These are phyloP conservation scores for Hyaloperonospora arabidopsidis DNA, from an alignment of 352 stramenopile genomes.

Conservation along the genomic window DNA sequence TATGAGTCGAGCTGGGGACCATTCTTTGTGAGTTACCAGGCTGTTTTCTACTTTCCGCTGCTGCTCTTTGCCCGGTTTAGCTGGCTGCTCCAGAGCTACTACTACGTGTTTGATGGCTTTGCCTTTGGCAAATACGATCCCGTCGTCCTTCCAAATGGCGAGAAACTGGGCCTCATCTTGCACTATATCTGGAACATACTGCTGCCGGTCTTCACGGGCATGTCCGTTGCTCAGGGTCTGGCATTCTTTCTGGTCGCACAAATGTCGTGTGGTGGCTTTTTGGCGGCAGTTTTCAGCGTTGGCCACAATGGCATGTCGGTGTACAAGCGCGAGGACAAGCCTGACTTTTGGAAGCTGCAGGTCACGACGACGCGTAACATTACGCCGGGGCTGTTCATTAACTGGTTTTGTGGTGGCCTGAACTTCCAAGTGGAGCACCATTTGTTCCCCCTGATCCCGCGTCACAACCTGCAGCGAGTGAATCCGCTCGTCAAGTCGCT, in stretches of 20 bases:
- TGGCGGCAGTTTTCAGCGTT: constrained; percentile 94
- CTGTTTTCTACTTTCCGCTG: constrained; percentile 95
- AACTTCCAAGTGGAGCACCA: constrained; percentile 99
- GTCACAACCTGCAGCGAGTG: constrained; percentile 91
- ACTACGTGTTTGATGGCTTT: constrained; percentile 89
- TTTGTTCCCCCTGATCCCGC: constrained; percentile 95
- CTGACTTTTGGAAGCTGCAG: constrained; percentile 98
- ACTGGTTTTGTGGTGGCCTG: constrained; percentile 97
- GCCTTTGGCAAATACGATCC: constrained; percentile 78
- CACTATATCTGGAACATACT: constrained; percentile 92
- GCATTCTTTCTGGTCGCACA: constrained; percentile 81
- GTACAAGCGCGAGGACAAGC: constrained; percentile 92
- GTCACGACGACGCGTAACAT: constrained; percentile 97
- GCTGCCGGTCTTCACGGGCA: constrained; percentile 52
- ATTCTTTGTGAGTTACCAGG: constrained; percentile 91
- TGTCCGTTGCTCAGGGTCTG: constrained; percentile 63
- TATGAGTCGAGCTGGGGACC: constrained; percentile 71
- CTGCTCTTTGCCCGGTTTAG: constrained; percentile 93
- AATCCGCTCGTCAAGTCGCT: constrained; percentile 94
- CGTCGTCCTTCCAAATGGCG: constrained; percentile 78
- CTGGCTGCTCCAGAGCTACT: constrained; percentile 95
- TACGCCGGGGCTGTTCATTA: constrained; percentile 88
- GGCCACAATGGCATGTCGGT: constrained; percentile 98
- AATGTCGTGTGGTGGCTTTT: constrained; percentile 89
- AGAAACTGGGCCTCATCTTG: constrained; percentile 65